Percentiles rank a stretch among this genome's conserved stretches.
These are phyloP conservation scores for Claviceps sp. DNA, from an alignment of 2,329 filamentous ascomycete genomes.

Conservation along the genomic window DNA sequence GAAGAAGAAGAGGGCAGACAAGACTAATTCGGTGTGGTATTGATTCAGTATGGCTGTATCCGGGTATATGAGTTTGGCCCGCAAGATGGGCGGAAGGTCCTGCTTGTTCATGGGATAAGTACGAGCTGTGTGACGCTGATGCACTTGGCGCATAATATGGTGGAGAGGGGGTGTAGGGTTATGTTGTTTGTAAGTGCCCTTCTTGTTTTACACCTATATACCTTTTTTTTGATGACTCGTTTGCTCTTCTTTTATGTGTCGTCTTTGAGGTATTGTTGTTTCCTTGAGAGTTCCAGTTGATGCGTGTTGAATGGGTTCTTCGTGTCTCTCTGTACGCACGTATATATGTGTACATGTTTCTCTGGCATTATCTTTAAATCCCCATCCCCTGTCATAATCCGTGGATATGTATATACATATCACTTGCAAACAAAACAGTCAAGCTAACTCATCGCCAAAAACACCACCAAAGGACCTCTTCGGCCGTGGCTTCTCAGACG, in stretches of 20 bases:
- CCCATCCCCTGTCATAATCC: neutral
- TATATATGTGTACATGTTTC: too few relatives aligned
- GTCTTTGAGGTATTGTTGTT: too few relatives aligned
- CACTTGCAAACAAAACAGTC: neutral
- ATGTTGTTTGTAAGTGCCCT: constrained; percentile 53
- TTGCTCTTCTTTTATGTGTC: neutral
- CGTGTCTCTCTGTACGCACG: too few relatives aligned
- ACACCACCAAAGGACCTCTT: constrained; percentile 41
- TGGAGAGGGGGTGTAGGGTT: constrained; percentile 57
- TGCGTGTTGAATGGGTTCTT: too few relatives aligned
- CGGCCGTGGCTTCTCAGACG: constrained; percentile 53
- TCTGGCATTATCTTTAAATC: too few relatives aligned
- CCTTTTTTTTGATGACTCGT: too few relatives aligned
- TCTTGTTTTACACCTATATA: neutral
- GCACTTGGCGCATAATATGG: constrained; percentile 53
- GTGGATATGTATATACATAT: too few relatives aligned
- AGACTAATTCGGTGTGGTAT: too few relatives aligned
- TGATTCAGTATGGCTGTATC: constrained; percentile 50
- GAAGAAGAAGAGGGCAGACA: too few relatives aligned
- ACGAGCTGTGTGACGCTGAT: constrained; percentile 65
- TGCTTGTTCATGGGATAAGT: constrained; percentile 73
- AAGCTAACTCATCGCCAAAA: neutral
- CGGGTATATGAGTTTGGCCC: constrained; percentile 77
- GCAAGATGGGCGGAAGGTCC: constrained; percentile 54
- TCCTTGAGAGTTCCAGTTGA: too few relatives aligned